phyloP scores from a whole-genome alignment of 208 protist genomes.

The Acanthamoeba royreba region DNA sequence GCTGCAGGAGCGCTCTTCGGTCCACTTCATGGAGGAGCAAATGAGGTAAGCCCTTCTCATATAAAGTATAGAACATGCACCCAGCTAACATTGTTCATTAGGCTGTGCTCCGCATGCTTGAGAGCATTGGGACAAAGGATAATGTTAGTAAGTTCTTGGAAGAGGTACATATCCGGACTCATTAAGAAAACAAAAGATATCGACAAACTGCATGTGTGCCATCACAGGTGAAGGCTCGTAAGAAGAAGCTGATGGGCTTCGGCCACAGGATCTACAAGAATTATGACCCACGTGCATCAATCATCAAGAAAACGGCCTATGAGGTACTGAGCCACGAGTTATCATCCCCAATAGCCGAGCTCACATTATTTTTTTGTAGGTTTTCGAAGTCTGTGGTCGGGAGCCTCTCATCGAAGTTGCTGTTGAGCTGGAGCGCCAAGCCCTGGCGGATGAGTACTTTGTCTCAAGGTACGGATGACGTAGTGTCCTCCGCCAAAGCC shows the following conservation, averaged over 20 bases:
- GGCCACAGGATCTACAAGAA: constrained; percentile 85
- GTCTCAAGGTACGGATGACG: background rate
- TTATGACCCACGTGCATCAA: constrained; percentile 82
- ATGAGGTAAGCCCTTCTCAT: constrained; percentile 9
- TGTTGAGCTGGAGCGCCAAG: constrained; percentile 72
- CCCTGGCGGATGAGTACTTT: constrained; percentile 81
- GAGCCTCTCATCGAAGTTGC: constrained; percentile 79
- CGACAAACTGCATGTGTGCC: background rate
- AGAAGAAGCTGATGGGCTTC: constrained; percentile 79
- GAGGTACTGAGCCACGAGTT: constrained; percentile 40
- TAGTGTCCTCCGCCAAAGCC: background rate
- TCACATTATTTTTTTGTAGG: background rate
- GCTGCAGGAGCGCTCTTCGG: constrained; percentile 77
- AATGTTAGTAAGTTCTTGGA: constrained; percentile 67
- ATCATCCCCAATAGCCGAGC: background rate
- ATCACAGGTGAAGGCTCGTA: constrained; percentile 64
- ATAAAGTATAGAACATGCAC: background rate
- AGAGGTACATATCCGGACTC: background rate
- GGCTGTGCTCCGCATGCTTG: constrained; percentile 81
- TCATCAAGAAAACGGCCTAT: constrained; percentile 69
- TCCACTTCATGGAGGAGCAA: constrained; percentile 78
- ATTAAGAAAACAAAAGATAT: no score
- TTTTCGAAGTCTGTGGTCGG: constrained; percentile 58
- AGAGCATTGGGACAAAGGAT: constrained; percentile 75
- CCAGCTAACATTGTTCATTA: constrained; percentile 59